A percentile compares a stretch with the other conserved stretches of the same genome.
Conservation (phyloP, 768 basidiomycete genomes). For the Boletus rubescentipes region DNA sequence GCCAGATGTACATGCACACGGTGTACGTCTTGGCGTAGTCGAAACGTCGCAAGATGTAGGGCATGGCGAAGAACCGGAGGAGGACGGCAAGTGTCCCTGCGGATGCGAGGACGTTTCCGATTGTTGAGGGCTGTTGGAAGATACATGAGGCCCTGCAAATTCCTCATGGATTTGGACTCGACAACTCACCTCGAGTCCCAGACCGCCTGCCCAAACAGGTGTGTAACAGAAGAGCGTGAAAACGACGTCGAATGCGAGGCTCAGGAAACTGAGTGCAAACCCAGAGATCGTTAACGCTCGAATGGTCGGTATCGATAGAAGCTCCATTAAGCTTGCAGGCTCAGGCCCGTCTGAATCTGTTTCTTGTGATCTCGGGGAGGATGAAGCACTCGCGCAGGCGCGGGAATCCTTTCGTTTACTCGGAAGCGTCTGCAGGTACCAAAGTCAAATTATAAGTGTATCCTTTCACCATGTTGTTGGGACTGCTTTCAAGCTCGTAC, state of each 20-base stretch:
- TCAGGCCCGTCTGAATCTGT: neutral
- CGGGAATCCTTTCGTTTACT: constrained; percentile 8
- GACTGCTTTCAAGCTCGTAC: neutral
- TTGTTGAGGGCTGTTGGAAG: constrained; percentile 44
- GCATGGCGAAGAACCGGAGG: too few species aligned
- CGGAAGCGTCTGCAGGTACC: constrained; percentile 15
- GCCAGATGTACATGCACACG: too few species aligned
- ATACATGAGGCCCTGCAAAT: neutral
- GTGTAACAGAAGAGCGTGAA: constrained; percentile 68
- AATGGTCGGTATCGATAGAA: constrained; percentile 51
- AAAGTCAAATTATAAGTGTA: neutral
- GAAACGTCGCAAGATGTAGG: too few species aligned
- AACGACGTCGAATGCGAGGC: constrained; percentile 58
- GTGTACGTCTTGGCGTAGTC: too few species aligned
- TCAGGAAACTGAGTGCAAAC: constrained; percentile 49
- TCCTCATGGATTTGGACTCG: constrained; percentile 20
- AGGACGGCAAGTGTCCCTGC: too few species aligned
- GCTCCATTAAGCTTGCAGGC: constrained; percentile 29
- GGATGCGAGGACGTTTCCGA: constrained; percentile 60
- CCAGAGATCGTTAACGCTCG: constrained; percentile 52
- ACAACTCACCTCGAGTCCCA: constrained; percentile 48
- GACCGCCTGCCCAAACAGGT: constrained; percentile 51
- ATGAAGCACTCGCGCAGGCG: neutral
- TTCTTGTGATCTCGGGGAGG: neutral
- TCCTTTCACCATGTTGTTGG: too few species aligned